Conservation (phyloP, 1,139 yeast species). For the Taphrina deformans region DNA sequence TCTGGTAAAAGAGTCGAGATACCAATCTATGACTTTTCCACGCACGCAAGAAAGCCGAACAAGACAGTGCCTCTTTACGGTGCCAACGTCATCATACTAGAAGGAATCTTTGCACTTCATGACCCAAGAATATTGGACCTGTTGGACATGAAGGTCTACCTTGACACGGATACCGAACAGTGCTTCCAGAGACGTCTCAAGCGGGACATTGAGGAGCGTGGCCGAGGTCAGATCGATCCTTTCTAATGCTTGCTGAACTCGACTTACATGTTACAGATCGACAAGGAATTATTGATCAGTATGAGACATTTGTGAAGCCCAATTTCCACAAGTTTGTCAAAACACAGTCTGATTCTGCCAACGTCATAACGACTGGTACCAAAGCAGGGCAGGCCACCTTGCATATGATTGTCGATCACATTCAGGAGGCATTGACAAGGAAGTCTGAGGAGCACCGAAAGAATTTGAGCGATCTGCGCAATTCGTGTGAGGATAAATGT, state of each 20-base stretch:
- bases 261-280: constrained; percentile 50
- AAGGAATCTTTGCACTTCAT: constrained; percentile 83
- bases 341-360: constrained; percentile 80
- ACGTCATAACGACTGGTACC: constrained; percentile 84
- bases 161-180: constrained; percentile 89
- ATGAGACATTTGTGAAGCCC: constrained; percentile 91
- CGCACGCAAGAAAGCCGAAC: constrained; percentile 61
- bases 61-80: constrained; percentile 74
- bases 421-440: constrained; percentile 64
- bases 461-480: constrained; percentile 56
- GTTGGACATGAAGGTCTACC: constrained; percentile 79
- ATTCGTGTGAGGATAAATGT: background rate
- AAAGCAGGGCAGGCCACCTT: constrained; percentile 73
- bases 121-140: constrained; percentile 67
- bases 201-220: constrained; percentile 81
- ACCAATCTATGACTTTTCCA: constrained; percentile 80
- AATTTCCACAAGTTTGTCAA: constrained; percentile 74
- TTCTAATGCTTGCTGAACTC: background rate
- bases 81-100: constrained; percentile 87
- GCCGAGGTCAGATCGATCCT: constrained; percentile 42
- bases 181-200: constrained; percentile 85
- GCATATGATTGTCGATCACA: constrained; percentile 63
- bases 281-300: constrained; percentile 76
- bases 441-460: constrained; percentile 69
- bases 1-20: constrained; percentile 59